phyloP scores from a whole-genome alignment of 345 rosid species.

The Sonneratia alba region DNA sequence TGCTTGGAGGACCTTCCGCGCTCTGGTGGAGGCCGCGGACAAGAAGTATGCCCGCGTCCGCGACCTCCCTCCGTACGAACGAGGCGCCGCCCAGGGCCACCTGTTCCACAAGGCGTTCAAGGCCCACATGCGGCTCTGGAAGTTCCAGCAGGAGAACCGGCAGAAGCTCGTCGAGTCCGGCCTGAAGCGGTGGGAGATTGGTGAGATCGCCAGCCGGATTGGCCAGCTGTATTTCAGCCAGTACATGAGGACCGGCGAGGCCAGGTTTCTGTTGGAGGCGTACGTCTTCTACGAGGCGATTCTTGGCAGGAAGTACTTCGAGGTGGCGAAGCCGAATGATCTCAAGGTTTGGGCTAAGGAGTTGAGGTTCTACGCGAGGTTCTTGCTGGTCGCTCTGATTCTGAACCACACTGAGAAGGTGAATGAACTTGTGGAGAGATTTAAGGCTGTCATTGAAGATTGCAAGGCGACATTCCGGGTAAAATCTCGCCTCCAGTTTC shows the following conservation, averaged over 20 bases:
- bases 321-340: slow-evolving; percentile 49
- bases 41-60: slow-evolving; percentile 81
- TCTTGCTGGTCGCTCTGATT: slow-evolving; percentile 71
- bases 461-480: slow-evolving; percentile 69
- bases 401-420: slow-evolving; percentile 60
- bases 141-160: slow-evolving; percentile 83
- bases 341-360: slow-evolving; percentile 73
- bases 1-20: slow-evolving; percentile 47
- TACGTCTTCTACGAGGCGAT: slow-evolving; percentile 93
- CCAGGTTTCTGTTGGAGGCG: slow-evolving; percentile 73
- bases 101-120: slow-evolving; percentile 78
- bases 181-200: slow-evolving; percentile 91
- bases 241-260: slow-evolving; percentile 89
- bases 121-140: slow-evolving; percentile 94
- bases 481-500: slow-evolving; percentile 1
- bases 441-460: slow-evolving; percentile 55
- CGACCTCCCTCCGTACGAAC: slow-evolving; percentile 67
- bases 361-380: slow-evolving; percentile 80
- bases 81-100: slow-evolving; percentile 26
- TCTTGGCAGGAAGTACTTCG: slow-evolving; percentile 66
- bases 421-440: slow-evolving; percentile 32
- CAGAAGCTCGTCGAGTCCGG: slow-evolving; percentile 63
- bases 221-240: slow-evolving; percentile 93
- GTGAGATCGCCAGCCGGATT: slow-evolving; percentile 99
- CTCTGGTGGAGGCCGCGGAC: slow-evolving; percentile 79